Evolutionary conservation across 2,329 filamentous ascomycete species (phyloP).

Genomic region (Penicillium vulpinum): DNA sequence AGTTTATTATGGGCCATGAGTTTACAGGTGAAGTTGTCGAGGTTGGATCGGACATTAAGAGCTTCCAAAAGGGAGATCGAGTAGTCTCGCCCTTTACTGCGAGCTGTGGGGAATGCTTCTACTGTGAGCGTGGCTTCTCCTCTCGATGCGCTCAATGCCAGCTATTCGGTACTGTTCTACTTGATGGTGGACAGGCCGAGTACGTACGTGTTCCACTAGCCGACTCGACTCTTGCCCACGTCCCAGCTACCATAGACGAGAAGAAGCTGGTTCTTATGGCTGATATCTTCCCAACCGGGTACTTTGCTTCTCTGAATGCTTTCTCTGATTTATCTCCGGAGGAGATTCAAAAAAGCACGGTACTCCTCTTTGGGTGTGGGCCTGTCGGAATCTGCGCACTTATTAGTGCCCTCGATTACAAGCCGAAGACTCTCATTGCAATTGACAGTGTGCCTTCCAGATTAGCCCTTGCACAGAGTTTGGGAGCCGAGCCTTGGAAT

Average conservation of each 20-base stretch:
- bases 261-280: conserved; percentile 80
- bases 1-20: conserved; percentile 72
- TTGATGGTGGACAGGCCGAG: conserved; percentile 79
- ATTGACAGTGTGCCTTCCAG: conserved; percentile 74
- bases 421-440: conserved; percentile 71
- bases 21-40: conserved; percentile 69
- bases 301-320: conserved; percentile 74
- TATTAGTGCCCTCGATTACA: conserved; percentile 68
- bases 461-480: conserved; percentile 65
- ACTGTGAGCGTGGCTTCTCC: conserved; percentile 71
- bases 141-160: conserved; percentile 69
- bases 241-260: conserved; percentile 68
- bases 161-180: conserved; percentile 66
- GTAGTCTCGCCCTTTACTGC: conserved; percentile 80
- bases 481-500: conserved; percentile 81
- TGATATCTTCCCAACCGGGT: conserved; percentile 82
- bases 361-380: conserved; percentile 78
- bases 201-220: conserved; percentile 78
- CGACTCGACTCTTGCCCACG: conserved; percentile 72
- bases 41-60: conserved; percentile 55
- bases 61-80: conserved; percentile 69
- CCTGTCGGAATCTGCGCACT: conserved; percentile 82
- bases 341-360: conserved; percentile 43
- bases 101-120: conserved; percentile 77
- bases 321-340: conserved; percentile 60